A percentile compares a stretch with the other conserved stretches of the same genome.
These are phyloP conservation scores for Aspergillus sojae DNA, from an alignment of 2,329 filamentous ascomycete species.

Conservation along the genomic window DNA sequence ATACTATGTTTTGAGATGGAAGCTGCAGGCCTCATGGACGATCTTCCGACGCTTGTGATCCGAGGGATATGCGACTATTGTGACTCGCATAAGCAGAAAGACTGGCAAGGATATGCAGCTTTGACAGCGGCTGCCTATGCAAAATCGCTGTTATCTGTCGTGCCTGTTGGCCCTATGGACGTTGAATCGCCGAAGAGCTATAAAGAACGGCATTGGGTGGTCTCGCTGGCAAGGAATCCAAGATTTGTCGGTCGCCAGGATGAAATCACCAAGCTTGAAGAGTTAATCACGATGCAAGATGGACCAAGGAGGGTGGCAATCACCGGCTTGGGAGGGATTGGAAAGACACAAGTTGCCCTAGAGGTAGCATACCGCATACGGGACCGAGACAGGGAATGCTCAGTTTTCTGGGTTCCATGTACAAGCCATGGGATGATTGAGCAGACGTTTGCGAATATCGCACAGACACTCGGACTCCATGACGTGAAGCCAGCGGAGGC, in stretches of 20 bases:
- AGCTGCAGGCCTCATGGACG: no score
- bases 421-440: constrained; percentile 23
- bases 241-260: neutral
- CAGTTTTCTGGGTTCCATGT: constrained; percentile 33
- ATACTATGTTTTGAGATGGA: neutral
- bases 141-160: constrained; percentile 4
- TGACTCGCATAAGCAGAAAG: no score
- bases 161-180: neutral
- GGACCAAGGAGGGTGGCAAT: neutral
- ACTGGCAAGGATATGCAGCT: constrained; percentile 4
- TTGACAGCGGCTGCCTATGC: constrained; percentile 18
- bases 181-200: neutral
- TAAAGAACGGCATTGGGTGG: constrained; percentile 13
- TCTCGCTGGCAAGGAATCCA: constrained; percentile 19
- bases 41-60: no score
- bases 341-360: constrained; percentile 20
- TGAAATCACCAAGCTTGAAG: neutral
- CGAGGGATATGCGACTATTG: no score
- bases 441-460: constrained; percentile 16
- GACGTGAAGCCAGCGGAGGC: constrained; percentile 7
- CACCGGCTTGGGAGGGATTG: constrained; percentile 14
- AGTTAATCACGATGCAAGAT: neutral
- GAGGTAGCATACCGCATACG: constrained; percentile 25
- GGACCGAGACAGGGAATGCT: constrained; percentile 18
- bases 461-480: constrained; percentile 9